phyloP scores from a whole-genome alignment of 2,329 filamentous ascomycete species.

The Hypoxylon sp. region DNA sequence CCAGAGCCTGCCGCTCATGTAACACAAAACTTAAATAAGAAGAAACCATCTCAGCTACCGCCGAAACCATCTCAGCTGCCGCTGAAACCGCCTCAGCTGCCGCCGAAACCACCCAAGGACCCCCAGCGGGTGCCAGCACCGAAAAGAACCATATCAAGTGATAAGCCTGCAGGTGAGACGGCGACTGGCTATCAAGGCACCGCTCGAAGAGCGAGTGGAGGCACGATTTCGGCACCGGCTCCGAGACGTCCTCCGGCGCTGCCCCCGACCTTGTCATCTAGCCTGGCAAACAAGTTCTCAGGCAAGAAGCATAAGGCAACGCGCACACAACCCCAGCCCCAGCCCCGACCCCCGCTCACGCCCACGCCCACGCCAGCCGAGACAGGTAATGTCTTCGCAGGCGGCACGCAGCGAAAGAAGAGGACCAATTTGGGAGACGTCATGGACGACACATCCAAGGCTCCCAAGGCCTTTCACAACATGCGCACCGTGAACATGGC shows the following conservation, averaged over 20 bases:
- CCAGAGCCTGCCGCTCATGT: background rate
- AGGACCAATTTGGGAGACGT: slow-evolving; percentile 49
- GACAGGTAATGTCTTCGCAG: slow-evolving; percentile 55
- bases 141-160: slow-evolving; percentile 15
- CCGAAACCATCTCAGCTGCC: too few relatives aligned
- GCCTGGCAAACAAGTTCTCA: slow-evolving; percentile 34
- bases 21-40: slow-evolving; percentile 9
- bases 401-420: slow-evolving; percentile 51
- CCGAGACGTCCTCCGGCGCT: slow-evolving; percentile 10
- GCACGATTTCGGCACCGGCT: slow-evolving; percentile 3
- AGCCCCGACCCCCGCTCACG: too few relatives aligned
- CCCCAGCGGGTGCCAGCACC: slow-evolving; percentile 8
- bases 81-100: background rate
- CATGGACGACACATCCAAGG: slow-evolving; percentile 52
- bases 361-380: slow-evolving; percentile 12
- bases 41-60: background rate
- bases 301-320: slow-evolving; percentile 41
- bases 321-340: slow-evolving; percentile 34
- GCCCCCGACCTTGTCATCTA: slow-evolving; percentile 27
- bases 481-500: slow-evolving; percentile 51
- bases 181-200: slow-evolving; percentile 49
- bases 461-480: slow-evolving; percentile 52
- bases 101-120: slow-evolving; percentile 1
- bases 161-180: slow-evolving; percentile 21
- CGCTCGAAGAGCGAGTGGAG: slow-evolving; percentile 42